Evolutionary conservation across 352 stramenopile species (phyloP).

Genomic region (Globisporangium echinulatum): DNA sequence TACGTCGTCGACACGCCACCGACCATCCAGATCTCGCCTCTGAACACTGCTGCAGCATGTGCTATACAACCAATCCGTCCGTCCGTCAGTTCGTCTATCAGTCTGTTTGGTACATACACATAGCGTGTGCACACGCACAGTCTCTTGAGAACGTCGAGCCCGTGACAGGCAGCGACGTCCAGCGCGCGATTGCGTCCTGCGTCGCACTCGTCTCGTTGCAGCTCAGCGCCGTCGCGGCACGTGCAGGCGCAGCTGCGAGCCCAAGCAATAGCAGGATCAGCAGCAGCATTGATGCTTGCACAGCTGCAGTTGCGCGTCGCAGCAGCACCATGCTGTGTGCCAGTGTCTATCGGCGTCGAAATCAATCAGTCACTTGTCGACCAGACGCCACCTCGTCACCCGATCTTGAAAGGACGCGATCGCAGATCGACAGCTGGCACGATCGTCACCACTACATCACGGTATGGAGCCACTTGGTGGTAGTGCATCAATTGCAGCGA

Average conservation of each 20-base stretch:
- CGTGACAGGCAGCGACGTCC: slow-evolving; percentile 32
- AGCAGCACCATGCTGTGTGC: not conserved
- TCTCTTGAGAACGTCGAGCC: slow-evolving; percentile 58
- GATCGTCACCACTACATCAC: not conserved
- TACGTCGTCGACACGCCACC: slow-evolving; percentile 68
- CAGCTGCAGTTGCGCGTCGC: not conserved
- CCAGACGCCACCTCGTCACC: not conserved
- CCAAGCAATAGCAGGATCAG: not conserved
- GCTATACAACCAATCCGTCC: slow-evolving; percentile 19
- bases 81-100: not conserved
- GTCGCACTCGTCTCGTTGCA: slow-evolving; percentile 45
- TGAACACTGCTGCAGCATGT: slow-evolving; percentile 55
- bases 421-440: not conserved
- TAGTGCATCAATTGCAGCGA: not conserved
- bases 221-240: slow-evolving; percentile 17
- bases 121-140: slow-evolving; percentile 19
- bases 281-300: not conserved
- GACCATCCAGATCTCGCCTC: slow-evolving; percentile 61
- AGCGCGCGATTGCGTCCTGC: slow-evolving; percentile 40
- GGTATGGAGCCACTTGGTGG: not conserved
- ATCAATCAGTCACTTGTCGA: not conserved
- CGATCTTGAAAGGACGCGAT: slow-evolving; percentile 7
- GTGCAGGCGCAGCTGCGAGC: not conserved
- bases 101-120: not conserved
- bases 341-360: too few relatives aligned